Percentiles rank a stretch among this genome's conserved stretches.
Conservation (phyloP, 345 rosid genomes). For the Lumnitzera racemosa region DNA sequence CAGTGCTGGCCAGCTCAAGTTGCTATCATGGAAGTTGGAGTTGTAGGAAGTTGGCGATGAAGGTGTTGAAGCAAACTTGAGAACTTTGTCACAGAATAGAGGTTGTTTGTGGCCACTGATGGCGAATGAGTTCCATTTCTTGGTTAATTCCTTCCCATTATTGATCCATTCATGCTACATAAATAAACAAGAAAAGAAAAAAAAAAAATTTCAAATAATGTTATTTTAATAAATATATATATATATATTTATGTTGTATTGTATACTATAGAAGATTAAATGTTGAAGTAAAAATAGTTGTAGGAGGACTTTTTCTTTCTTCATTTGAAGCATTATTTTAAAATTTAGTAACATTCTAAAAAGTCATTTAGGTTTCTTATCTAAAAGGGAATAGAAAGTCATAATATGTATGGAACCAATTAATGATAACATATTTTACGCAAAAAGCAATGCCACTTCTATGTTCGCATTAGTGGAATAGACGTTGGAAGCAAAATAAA, state of each 20-base stretch:
- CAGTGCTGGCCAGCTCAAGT: conserved; percentile 37
- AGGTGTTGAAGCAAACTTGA: conserved; percentile 30
- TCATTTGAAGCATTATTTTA: too few species aligned
- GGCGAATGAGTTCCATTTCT: conserved; percentile 35
- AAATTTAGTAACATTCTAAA: too few species aligned
- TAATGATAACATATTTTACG: too few species aligned
- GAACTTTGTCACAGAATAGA: conserved; percentile 17
- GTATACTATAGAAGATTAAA: background rate
- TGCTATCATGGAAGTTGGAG: conserved; percentile 11
- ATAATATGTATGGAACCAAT: too few species aligned
- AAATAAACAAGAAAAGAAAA: background rate
- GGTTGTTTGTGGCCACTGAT: conserved; percentile 16
- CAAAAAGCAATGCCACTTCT: too few species aligned
- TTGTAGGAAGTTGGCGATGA: conserved; percentile 31
- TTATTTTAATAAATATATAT: background rate
- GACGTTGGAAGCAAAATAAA: too few species aligned
- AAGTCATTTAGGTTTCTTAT: too few species aligned
- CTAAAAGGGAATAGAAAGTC: too few species aligned
- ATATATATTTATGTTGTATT: too few species aligned
- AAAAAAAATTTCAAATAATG: background rate
- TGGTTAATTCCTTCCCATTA: conserved; percentile 21
- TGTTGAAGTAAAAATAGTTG: too few species aligned
- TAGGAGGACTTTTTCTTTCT: too few species aligned
- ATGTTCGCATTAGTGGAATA: too few species aligned
- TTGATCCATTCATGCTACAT: conserved; percentile 18